Percentiles rank a stretch among this genome's conserved stretches.
Conservation (phyloP, 1,284 basidiomycete species). For the Apiotrichum siamense region DNA sequence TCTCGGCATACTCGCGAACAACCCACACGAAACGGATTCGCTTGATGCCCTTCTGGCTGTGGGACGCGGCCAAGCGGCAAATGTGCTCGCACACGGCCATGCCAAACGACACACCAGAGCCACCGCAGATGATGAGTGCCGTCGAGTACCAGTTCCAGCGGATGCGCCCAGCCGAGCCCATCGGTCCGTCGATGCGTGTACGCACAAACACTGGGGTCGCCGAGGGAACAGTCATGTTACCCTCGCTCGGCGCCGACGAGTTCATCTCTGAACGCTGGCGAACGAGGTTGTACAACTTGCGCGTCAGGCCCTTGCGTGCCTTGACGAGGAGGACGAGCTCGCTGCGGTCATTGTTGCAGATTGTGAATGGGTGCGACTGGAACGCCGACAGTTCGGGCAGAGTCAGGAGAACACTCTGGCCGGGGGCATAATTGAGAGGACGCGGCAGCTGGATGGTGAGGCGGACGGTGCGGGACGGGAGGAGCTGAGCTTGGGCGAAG, state of each 20-base stretch:
- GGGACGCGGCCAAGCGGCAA: slow-evolving; percentile 56
- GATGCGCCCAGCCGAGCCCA: slow-evolving; percentile 65
- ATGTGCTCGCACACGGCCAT: slow-evolving; percentile 66
- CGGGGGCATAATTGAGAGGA: slow-evolving; percentile 64
- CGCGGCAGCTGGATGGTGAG: slow-evolving; percentile 62
- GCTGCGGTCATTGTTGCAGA: slow-evolving; percentile 60
- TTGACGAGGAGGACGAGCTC: slow-evolving; percentile 69
- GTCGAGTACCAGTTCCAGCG: slow-evolving; percentile 62
- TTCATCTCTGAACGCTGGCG: slow-evolving; percentile 38
- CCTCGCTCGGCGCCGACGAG: no score
- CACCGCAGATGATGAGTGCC: slow-evolving; percentile 67
- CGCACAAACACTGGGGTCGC: slow-evolving; percentile 49
- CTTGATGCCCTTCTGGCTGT: slow-evolving; percentile 50
- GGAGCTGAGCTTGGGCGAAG: slow-evolving; percentile 67
- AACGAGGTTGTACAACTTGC: slow-evolving; percentile 61
- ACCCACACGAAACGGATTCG: slow-evolving; percentile 79
- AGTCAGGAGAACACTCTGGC: slow-evolving; percentile 58
- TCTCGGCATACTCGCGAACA: slow-evolving; percentile 72
- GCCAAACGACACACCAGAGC: slow-evolving; percentile 73
- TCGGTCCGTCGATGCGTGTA: slow-evolving; percentile 68
- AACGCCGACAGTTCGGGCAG: slow-evolving; percentile 64
- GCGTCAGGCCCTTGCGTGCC: slow-evolving; percentile 69
- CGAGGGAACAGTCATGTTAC: no score
- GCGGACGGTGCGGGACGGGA: slow-evolving; percentile 71
- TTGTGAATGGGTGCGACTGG: slow-evolving; percentile 76